Conservation (phyloP, 257 asterid species). For the Misopates orontium region DNA sequence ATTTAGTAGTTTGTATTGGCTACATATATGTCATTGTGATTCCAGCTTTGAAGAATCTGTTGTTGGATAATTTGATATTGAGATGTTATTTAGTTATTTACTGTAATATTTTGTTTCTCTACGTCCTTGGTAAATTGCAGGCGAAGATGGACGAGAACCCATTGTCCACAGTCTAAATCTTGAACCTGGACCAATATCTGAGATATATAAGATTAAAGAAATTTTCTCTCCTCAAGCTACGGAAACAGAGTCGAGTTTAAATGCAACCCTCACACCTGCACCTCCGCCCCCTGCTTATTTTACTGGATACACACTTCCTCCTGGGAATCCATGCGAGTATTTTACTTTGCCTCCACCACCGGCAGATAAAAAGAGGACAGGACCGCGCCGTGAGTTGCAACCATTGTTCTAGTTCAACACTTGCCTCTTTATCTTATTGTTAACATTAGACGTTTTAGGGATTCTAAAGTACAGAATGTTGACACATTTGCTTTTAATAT, state of each 20-base stretch:
- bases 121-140: slow-evolving; percentile 41
- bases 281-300: slow-evolving; percentile 50
- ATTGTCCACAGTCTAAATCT: slow-evolving; percentile 41
- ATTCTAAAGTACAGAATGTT: neutral
- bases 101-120: neutral
- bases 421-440: neutral
- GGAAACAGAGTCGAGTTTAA: slow-evolving; percentile 27
- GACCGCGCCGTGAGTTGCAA: slow-evolving; percentile 83
- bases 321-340: slow-evolving; percentile 87
- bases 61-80: neutral
- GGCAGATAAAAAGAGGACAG: slow-evolving; percentile 81
- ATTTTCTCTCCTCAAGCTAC: slow-evolving; percentile 17
- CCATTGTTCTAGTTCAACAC: neutral
- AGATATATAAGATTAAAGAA: slow-evolving; percentile 26
- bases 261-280: slow-evolving; percentile 28
- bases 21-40: no score
- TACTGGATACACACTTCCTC: slow-evolving; percentile 83
- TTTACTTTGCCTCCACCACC: slow-evolving; percentile 94
- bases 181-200: slow-evolving; percentile 39
- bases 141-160: slow-evolving; percentile 58
- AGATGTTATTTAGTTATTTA: slow-evolving; percentile 9
- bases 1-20: no score
- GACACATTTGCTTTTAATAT: neutral
- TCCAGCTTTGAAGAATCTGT: slow-evolving; percentile 12
- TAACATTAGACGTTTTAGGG: slow-evolving; percentile 4